Base-by-base conservation (phyloP, 192 early-diverging fungal species). In the Haplosporangium gracile region DNA sequence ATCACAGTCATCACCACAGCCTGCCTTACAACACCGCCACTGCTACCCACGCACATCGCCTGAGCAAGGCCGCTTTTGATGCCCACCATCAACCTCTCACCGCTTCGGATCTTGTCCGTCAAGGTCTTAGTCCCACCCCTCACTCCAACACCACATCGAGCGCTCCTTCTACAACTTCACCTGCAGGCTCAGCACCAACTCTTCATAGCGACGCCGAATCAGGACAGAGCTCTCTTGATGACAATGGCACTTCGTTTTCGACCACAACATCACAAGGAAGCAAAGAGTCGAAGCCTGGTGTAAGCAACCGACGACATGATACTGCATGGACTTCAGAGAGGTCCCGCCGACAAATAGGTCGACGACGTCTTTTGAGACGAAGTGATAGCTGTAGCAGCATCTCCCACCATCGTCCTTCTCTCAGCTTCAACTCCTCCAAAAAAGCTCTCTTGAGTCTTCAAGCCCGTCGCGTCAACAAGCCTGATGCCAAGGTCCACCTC, bases 371-470 rank as follows among this genome's bases (percentile, higher is more conserved):
- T 22, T 51, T 55, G 0, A 39, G 53, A 15, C 47, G 83, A 29
- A 85, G 77, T 24, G 78, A 85, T 29, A 80, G 83, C 70, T 79
- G 77, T 16, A 73, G 75, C 29, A 45, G 18, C n/a, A 75, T 75
- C 20, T 72, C 74, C 1, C 57, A 45, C 10, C 76, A 85, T 42
- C 78, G 75, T 18, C 75, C 83, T 0, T 76, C 78, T 4, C 40
- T 85, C 20, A 85, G 83, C 26, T 65, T 85, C 22, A 73, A 77
- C 70, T 85, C 83, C 2, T 77, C 83, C 36, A 85, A 85, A 34
- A 85, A 69, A 51, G 83, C 68, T 1, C 78, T 85, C 1, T 32
- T 86, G 40, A 75, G 68, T 34, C 75, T 86, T 4, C 84, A 86
- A 34, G 65, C 73, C 7, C 84, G 84, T 16, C 79, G 84, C 7